Conservation (phyloP, 148 eudicot genomes). For the Chenopodium formosanum region DNA sequence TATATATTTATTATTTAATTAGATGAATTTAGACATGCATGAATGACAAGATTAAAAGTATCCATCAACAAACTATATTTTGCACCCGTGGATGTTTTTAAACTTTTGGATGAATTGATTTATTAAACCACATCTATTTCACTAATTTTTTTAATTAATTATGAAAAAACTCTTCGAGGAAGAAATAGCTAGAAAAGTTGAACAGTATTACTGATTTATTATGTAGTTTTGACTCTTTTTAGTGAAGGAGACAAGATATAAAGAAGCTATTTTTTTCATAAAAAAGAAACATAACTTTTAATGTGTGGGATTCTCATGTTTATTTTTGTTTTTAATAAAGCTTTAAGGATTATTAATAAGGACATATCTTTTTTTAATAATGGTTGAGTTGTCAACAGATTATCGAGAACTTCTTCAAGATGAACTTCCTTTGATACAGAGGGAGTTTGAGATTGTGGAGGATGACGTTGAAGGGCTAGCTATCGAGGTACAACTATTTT, state of each 20-base stretch:
- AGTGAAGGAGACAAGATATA: slow-evolving; percentile 36
- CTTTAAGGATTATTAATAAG: background rate
- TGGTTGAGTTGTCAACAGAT: slow-evolving; percentile 21
- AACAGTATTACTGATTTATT: background rate
- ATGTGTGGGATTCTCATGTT: background rate
- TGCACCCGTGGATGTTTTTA: background rate
- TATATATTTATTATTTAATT: no score
- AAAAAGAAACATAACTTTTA: slow-evolving; percentile 1
- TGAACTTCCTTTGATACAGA: slow-evolving; percentile 9
- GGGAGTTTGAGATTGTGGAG: slow-evolving; percentile 16
- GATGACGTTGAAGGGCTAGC: slow-evolving; percentile 20
- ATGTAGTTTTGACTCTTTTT: slow-evolving; percentile 13
- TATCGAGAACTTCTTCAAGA: slow-evolving; percentile 21
- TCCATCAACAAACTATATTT: background rate
- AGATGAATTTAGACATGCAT: no score
- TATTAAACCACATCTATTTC: background rate
- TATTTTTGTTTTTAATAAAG: background rate
- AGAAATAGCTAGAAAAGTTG: background rate
- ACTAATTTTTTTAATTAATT: background rate
- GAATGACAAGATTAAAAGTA: background rate
- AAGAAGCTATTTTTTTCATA: slow-evolving; percentile 15
- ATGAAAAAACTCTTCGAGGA: background rate
- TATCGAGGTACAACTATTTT: slow-evolving; percentile 22
- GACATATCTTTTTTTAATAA: background rate
- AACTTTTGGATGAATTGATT: background rate